Evolutionary conservation across 192 early-diverging fungal genomes (phyloP).

Genomic region (Geranomyces michiganensis): DNA sequence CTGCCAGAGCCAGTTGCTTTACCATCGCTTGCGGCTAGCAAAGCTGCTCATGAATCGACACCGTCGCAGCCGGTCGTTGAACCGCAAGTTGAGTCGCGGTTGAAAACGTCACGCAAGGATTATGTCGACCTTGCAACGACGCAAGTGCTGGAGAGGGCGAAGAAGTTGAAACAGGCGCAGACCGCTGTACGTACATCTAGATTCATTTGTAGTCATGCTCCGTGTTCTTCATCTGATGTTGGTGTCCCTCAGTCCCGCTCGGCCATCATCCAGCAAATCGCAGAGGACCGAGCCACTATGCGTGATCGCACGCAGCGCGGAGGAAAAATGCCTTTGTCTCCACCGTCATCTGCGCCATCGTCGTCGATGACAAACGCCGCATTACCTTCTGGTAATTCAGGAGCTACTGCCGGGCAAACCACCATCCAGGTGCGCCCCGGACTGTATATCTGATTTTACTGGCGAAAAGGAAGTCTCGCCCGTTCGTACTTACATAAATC

Average conservation of each 20-base stretch:
- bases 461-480: too few species aligned
- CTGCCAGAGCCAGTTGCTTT: too few species aligned
- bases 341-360: too few species aligned
- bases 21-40: too few species aligned
- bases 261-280: not conserved
- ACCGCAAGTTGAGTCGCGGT: not conserved
- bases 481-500: too few species aligned
- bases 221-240: not conserved
- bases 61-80: too few species aligned
- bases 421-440: slow-evolving; percentile 1
- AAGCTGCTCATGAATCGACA: too few species aligned
- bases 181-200: not conserved
- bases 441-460: too few species aligned
- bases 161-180: slow-evolving; percentile 2
- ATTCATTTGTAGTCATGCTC: not conserved
- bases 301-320: not conserved
- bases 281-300: not conserved
- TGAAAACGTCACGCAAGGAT: not conserved
- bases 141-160: not conserved
- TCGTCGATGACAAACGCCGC: too few species aligned
- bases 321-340: too few species aligned
- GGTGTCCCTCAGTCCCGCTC: not conserved
- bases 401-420: not conserved
- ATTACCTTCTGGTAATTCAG: too few species aligned
- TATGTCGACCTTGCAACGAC: not conserved